Percentiles rank a stretch among this genome's conserved stretches.
phyloP scores from a whole-genome alignment of 306 rosid species.

The Inga laurina region DNA sequence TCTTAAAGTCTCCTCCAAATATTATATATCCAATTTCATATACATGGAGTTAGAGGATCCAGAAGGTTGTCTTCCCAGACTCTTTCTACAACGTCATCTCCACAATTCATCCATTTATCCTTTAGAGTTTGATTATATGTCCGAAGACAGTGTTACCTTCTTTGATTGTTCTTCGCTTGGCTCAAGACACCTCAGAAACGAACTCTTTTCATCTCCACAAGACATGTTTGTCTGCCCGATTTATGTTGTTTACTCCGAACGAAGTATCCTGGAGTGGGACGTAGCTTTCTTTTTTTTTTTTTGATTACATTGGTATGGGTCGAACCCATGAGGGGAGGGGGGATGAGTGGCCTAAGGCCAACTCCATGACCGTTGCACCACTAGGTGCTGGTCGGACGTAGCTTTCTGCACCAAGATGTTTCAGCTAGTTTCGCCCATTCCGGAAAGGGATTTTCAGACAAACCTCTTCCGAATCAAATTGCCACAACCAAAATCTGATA shows the following conservation, averaged over 20 bases:
- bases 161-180: slow-evolving; percentile 4
- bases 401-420: slow-evolving; percentile 26
- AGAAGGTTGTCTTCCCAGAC: slow-evolving; percentile 9
- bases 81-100: neutral
- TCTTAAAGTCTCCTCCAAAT: neutral
- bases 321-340: too few relatives aligned
- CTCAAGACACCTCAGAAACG: neutral
- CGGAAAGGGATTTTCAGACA: neutral
- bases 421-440: neutral
- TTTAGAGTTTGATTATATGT: neutral
- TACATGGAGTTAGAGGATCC: neutral
- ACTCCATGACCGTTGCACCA: too few relatives aligned
- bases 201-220: neutral
- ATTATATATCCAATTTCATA: neutral
- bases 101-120: neutral
- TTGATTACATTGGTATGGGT: too few relatives aligned
- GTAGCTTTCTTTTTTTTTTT: slow-evolving; percentile 14
- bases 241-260: neutral
- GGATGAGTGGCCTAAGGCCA: too few relatives aligned
- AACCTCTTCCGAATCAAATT: neutral
- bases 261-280: neutral
- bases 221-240: neutral
- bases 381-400: too few relatives aligned
- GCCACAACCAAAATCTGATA: neutral
- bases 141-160: neutral